phyloP scores from a whole-genome alignment of 1,139 yeast genomes.

The Suhomyces chickasaworum region DNA sequence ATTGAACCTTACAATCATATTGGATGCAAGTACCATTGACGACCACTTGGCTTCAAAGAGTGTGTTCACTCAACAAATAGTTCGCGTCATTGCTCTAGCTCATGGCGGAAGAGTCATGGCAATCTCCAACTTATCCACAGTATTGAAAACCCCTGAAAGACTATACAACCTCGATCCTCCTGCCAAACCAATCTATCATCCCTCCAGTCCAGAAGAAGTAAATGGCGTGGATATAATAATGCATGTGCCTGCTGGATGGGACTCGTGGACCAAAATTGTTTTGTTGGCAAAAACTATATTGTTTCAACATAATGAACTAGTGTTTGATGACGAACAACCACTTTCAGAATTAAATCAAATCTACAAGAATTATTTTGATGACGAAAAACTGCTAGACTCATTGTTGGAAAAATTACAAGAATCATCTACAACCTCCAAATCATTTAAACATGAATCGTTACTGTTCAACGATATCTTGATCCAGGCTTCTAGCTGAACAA shows the following conservation, averaged over 20 bases:
- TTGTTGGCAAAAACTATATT: slow-evolving; percentile 39
- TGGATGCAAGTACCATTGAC: slow-evolving; percentile 21
- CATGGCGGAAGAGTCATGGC: slow-evolving; percentile 42
- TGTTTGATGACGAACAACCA: slow-evolving; percentile 17
- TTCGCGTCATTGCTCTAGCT: slow-evolving; percentile 51
- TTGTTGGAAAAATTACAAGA: slow-evolving; percentile 1
- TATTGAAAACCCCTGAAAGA: slow-evolving; percentile 6
- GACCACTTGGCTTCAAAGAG: slow-evolving; percentile 24
- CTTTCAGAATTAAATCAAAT: slow-evolving; percentile 16
- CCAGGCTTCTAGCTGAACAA: slow-evolving; percentile 4
- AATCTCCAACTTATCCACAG: slow-evolving; percentile 16
- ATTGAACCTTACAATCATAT: slow-evolving; percentile 20
- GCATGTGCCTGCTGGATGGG: slow-evolving; percentile 53
- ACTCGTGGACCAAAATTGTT: slow-evolving; percentile 51
- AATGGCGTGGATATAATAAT: slow-evolving; percentile 22
- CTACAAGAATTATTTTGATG: slow-evolving; percentile 17
- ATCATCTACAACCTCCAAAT: not conserved
- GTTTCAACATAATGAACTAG: slow-evolving; percentile 12
- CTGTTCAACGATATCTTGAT: slow-evolving; percentile 4
- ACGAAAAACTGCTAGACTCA: not conserved
- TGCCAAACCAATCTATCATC: slow-evolving; percentile 16
- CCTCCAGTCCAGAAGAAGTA: slow-evolving; percentile 5
- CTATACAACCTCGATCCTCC: not conserved
- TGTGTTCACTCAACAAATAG: slow-evolving; percentile 49
- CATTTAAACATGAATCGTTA: not conserved